A percentile compares a stretch with the other conserved stretches of the same genome.
phyloP scores from a whole-genome alignment of 2,329 filamentous ascomycete species.

The Mollisia scopiformis region DNA sequence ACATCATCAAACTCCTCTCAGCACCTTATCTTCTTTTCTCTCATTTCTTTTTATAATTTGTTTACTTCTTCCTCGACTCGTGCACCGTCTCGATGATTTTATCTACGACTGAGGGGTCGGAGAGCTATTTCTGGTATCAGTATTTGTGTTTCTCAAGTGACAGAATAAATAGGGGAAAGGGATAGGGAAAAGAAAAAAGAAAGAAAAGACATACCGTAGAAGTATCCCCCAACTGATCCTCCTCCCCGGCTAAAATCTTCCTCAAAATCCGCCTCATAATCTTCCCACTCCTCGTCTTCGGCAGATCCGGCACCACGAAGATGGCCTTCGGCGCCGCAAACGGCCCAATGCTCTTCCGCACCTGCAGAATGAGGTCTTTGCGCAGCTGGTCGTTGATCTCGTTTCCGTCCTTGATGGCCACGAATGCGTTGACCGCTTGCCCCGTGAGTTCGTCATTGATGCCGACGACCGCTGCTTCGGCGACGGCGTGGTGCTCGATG shows the following conservation, averaged over 20 bases:
- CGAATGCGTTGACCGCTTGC: constrained; percentile 96
- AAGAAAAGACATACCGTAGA: constrained; percentile 64
- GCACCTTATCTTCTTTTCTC: neutral
- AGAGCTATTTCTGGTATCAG: constrained; percentile 61
- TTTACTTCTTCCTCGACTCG: constrained; percentile 32
- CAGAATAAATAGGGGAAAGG: neutral
- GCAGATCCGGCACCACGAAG: constrained; percentile 87
- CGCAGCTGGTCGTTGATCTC: constrained; percentile 78
- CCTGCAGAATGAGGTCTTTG: constrained; percentile 63
- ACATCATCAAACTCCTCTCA: neutral
- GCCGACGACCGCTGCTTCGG: constrained; percentile 94
- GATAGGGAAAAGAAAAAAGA: neutral
- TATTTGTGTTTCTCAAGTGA: constrained; percentile 1
- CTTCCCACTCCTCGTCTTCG: constrained; percentile 97
- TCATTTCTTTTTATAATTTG: neutral
- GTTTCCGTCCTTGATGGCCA: constrained; percentile 84
- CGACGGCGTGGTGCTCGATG: constrained; percentile 86
- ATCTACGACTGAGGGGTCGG: constrained; percentile 85
- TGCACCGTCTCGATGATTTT: constrained; percentile 82
- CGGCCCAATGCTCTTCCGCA: constrained; percentile 69
- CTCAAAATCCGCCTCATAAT: constrained; percentile 97
- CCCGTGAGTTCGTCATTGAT: constrained; percentile 92
- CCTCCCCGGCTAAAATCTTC: constrained; percentile 96
- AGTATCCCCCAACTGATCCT: constrained; percentile 93
- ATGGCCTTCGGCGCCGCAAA: constrained; percentile 96